phyloP scores from a whole-genome alignment of 1,284 basidiomycete genomes.

The Naganishia cerealis region DNA sequence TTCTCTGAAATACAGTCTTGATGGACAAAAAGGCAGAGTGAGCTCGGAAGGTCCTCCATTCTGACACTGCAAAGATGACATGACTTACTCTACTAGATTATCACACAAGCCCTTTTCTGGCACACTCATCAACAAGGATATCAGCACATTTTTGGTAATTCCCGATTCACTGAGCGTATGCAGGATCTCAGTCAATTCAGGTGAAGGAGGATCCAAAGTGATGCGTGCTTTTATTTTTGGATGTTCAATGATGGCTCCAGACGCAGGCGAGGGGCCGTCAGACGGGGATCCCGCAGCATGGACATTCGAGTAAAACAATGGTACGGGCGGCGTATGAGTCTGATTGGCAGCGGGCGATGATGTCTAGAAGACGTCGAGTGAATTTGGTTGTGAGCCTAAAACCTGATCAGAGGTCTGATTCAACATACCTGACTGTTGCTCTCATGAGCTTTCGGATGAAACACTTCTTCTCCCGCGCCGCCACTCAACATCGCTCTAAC shows the following conservation, averaged over 20 bases:
- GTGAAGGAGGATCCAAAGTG: conserved; percentile 32
- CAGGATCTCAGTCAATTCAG: conserved; percentile 47
- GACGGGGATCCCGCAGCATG: conserved; percentile 28
- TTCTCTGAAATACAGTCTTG: conserved; percentile 37
- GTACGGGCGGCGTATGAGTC: conserved; percentile 32
- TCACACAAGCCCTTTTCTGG: conserved; percentile 53
- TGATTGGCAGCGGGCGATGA: conserved; percentile 22
- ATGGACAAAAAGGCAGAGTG: neutral
- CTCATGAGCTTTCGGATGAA: conserved; percentile 32
- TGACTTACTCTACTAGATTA: conserved; percentile 49
- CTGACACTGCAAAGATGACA: neutral
- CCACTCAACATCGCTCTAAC: conserved; percentile 29
- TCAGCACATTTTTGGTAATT: conserved; percentile 51
- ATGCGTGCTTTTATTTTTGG: conserved; percentile 27
- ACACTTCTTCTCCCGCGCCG: conserved; percentile 34
- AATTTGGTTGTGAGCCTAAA: neutral
- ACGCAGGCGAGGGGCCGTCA: conserved; percentile 27
- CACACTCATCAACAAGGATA: conserved; percentile 53
- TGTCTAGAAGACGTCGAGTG: neutral
- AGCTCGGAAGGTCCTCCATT: neutral
- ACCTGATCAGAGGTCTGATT: neutral
- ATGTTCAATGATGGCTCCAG: conserved; percentile 29
- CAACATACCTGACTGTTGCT: conserved; percentile 21
- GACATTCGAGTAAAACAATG: conserved; percentile 27
- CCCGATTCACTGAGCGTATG: conserved; percentile 53